A percentile compares a stretch with the other conserved stretches of the same genome.
Evolutionary conservation across 2,329 filamentous ascomycete genomes (phyloP).

Genomic region (Coniochaeta prunicola): DNA sequence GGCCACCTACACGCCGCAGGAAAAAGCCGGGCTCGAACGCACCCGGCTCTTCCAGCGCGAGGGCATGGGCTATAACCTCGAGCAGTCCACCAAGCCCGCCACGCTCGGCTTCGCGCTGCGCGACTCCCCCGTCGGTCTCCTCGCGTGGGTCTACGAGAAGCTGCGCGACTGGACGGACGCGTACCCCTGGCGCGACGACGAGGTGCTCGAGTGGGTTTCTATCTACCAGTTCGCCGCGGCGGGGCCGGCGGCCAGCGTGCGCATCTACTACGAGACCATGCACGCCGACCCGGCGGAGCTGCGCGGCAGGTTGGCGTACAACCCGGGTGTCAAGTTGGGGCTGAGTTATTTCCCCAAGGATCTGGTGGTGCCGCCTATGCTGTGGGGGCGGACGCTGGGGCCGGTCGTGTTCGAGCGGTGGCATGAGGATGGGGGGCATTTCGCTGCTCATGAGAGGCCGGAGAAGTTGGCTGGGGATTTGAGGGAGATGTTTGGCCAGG

Average conservation of each 20-base stretch:
- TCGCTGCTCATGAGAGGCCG: conserved; percentile 53
- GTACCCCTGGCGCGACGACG: conserved; percentile 69
- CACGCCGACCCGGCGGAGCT: conserved; percentile 30
- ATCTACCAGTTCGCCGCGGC: conserved; percentile 66
- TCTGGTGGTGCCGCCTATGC: conserved; percentile 41
- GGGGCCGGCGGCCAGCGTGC: conserved; percentile 57
- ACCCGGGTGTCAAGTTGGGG: conserved; percentile 38
- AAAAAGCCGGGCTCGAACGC: conserved; percentile 44
- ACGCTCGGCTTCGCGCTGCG: conserved; percentile 63
- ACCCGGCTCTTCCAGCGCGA: conserved; percentile 49
- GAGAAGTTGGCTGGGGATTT: conserved; percentile 45
- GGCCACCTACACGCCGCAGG: conserved; percentile 42
- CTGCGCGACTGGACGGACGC: conserved; percentile 67
- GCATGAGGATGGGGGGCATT: conserved; percentile 50
- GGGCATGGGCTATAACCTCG: conserved; percentile 49
- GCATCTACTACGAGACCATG: conserved; percentile 65
- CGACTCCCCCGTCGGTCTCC: conserved; percentile 61
- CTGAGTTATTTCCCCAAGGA: conserved; percentile 53
- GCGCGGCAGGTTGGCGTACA: conserved; percentile 17
- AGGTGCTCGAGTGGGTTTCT: conserved; percentile 67
- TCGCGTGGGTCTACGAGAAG: conserved; percentile 80
- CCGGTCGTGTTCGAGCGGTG: conserved; percentile 49
- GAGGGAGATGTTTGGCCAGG: conserved; percentile 48
- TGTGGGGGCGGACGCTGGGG: conserved; percentile 53
- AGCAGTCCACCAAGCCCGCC: conserved; percentile 63